Conservation (phyloP, 495 filamentous ascomycete genomes). For the Aspergillus sclerotiicarbonarius region DNA sequence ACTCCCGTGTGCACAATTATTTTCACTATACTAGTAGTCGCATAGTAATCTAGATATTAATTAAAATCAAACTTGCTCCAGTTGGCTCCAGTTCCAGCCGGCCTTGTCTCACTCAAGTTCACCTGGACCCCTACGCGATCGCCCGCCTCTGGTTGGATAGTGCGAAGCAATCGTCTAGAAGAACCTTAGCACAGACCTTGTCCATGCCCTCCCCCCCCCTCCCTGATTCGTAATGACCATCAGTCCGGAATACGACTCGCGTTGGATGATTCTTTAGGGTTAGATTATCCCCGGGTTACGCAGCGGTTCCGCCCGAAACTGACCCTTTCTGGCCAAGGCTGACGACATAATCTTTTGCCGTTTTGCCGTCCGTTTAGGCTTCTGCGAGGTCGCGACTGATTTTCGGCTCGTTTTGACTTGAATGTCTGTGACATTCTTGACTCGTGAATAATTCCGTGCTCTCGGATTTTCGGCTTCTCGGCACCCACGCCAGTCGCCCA, state of each 20-base stretch:
- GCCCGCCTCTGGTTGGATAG: no score
- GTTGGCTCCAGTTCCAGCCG: no score
- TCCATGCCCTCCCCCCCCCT: not conserved
- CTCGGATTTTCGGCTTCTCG: slow-evolving; percentile 3
- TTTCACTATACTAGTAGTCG: no score
- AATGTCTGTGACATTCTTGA: not conserved
- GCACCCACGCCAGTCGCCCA: no score
- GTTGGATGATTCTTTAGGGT: slow-evolving; percentile 8
- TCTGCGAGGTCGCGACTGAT: not conserved
- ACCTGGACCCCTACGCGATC: no score
- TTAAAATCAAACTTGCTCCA: no score
- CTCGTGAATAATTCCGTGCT: not conserved
- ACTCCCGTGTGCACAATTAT: no score
- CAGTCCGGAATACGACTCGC: not conserved
- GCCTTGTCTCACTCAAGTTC: no score
- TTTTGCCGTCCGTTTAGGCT: slow-evolving; percentile 9
- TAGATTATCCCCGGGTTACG: slow-evolving; percentile 17
- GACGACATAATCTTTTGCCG: slow-evolving; percentile 16
- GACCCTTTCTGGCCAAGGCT: slow-evolving; percentile 17
- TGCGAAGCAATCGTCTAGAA: not conserved
- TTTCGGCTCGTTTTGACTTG: not conserved
- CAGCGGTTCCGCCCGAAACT: slow-evolving; percentile 22
- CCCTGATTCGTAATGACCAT: not conserved
- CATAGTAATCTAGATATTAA: no score
- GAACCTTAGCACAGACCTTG: not conserved